These are phyloP conservation scores for Pichia californica DNA, from an alignment of 805 yeast genomes.

Conservation along the genomic window DNA sequence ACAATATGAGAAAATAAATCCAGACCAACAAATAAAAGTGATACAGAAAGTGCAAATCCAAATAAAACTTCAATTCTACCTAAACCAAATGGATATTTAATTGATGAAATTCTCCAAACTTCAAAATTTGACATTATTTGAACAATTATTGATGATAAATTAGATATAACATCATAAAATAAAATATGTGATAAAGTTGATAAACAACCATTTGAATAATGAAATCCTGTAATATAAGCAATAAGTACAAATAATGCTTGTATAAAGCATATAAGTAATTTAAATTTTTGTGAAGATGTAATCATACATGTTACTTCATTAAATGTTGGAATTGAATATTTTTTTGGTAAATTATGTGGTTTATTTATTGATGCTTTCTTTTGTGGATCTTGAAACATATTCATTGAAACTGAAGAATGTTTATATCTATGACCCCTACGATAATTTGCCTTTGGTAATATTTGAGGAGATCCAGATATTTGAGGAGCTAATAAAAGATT, in stretches of 20 bases:
- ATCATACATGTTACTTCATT: slow-evolving; percentile 59
- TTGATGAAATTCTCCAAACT: slow-evolving; percentile 79
- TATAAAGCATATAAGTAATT: slow-evolving; percentile 49
- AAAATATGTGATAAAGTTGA: slow-evolving; percentile 81
- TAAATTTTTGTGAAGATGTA: slow-evolving; percentile 48
- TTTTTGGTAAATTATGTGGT: slow-evolving; percentile 54
- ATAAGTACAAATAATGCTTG: slow-evolving; percentile 52
- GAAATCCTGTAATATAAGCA: slow-evolving; percentile 56
- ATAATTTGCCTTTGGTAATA: slow-evolving; percentile 47
- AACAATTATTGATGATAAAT: slow-evolving; percentile 60
- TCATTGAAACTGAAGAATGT: slow-evolving; percentile 94
- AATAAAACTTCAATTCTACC: slow-evolving; percentile 85
- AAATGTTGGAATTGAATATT: slow-evolving; percentile 66
- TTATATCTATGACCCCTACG: slow-evolving; percentile 94
- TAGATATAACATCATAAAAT: slow-evolving; percentile 80
- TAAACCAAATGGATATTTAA: slow-evolving; percentile 86
- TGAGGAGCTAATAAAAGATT: not conserved
- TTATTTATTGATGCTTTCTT: slow-evolving; percentile 60
- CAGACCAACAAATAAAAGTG: slow-evolving; percentile 84
- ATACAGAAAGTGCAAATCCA: slow-evolving; percentile 81
- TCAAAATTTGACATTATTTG: slow-evolving; percentile 86
- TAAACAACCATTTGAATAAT: slow-evolving; percentile 50
- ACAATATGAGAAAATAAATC: slow-evolving; percentile 82
- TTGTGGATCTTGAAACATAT: slow-evolving; percentile 73
- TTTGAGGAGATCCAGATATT: slow-evolving; percentile 2